These are phyloP conservation scores for Ambrosiella xylebori DNA, from an alignment of 2,329 filamentous ascomycete species.

Conservation along the genomic window DNA sequence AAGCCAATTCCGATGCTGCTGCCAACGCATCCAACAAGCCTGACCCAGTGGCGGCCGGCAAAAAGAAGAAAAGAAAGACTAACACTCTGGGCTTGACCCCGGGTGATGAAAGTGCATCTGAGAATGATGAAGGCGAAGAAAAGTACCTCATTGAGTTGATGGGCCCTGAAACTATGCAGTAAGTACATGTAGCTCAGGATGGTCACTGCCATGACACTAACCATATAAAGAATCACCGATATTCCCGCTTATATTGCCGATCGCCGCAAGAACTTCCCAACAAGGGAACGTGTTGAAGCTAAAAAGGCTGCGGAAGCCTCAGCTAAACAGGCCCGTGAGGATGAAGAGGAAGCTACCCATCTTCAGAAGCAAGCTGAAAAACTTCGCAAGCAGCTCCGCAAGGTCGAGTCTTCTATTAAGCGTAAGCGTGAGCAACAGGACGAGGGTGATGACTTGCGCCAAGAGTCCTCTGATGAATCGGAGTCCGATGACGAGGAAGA, in stretches of 20 bases:
- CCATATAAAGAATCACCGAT: constrained; percentile 41
- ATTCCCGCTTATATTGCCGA: constrained; percentile 67
- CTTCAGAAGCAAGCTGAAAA: constrained; percentile 44
- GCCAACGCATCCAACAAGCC: constrained; percentile 17
- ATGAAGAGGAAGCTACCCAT: constrained; percentile 25
- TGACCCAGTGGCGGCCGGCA: constrained; percentile 31
- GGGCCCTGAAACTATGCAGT: constrained; percentile 38
- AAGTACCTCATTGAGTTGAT: constrained; percentile 42
- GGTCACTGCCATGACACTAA: constrained; percentile 10
- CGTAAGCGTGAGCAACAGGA: constrained; percentile 51
- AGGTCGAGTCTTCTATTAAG: constrained; percentile 53
- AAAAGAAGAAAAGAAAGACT: constrained; percentile 56
- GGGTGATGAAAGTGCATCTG: constrained; percentile 43
- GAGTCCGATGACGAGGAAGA: constrained; percentile 35
- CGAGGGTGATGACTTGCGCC: constrained; percentile 48
- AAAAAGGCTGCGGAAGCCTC: constrained; percentile 36
- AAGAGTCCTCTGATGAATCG: constrained; percentile 28
- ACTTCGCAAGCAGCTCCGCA: constrained; percentile 46
- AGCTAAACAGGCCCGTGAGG: constrained; percentile 39
- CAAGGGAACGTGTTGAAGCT: constrained; percentile 48
- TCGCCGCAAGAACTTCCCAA: constrained; percentile 65
- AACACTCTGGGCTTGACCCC: constrained; percentile 58
- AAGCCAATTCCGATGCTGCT: constrained; percentile 16
- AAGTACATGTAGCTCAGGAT: constrained; percentile 19
- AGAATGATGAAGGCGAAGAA: constrained; percentile 56